Conservation (phyloP, 2,329 filamentous ascomycete genomes). For the Lecanicillium sp. region DNA sequence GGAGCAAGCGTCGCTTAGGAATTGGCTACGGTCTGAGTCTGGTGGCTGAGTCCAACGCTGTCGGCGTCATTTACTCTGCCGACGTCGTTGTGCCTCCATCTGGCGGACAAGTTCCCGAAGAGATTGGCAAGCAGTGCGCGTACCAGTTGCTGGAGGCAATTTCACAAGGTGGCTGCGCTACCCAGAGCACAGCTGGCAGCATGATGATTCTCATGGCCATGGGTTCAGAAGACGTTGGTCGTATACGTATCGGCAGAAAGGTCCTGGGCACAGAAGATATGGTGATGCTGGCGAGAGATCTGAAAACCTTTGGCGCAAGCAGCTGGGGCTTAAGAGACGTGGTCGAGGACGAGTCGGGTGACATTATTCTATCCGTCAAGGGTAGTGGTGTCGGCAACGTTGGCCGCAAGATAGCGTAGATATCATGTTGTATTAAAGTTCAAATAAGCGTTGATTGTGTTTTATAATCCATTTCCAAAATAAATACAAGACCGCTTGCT, state of each 20-base stretch:
- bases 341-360: conserved; percentile 57
- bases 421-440: conserved; percentile 16
- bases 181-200: conserved; percentile 62
- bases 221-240: conserved; percentile 92
- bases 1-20: conserved; percentile 61
- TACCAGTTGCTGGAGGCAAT: conserved; percentile 84
- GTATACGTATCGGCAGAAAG: conserved; percentile 73
- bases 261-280: conserved; percentile 76
- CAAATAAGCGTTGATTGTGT: conserved; percentile 16
- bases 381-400: conserved; percentile 92
- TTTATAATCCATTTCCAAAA: conserved; percentile 1
- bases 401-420: conserved; percentile 73
- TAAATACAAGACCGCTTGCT: background rate
- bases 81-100: conserved; percentile 70
- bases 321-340: conserved; percentile 85
- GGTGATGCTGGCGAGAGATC: conserved; percentile 74
- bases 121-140: conserved; percentile 82
- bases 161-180: conserved; percentile 74
- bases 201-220: conserved; percentile 92
- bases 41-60: conserved; percentile 83
- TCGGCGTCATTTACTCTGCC: conserved; percentile 78
- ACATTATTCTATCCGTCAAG: conserved; percentile 85
- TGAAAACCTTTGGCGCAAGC: conserved; percentile 82
- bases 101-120: conserved; percentile 81
- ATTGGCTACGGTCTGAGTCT: conserved; percentile 88